A percentile compares a stretch with the other conserved stretches of the same genome.
These are phyloP conservation scores for Lichtheimia ornata DNA, from an alignment of 371 early-diverging fungal species.

Conservation along the genomic window DNA sequence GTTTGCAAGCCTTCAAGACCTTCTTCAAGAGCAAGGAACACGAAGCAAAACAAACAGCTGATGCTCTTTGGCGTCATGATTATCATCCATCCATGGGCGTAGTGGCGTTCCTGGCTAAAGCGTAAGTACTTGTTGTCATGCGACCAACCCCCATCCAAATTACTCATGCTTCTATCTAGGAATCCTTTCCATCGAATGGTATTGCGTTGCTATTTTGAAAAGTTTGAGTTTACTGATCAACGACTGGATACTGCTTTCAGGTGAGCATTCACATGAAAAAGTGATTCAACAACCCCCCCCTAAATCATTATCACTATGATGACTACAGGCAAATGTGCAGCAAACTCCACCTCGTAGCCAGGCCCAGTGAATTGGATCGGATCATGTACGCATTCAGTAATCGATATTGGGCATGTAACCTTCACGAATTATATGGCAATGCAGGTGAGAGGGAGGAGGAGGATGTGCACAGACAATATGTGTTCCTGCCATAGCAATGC, in stretches of 20 bases:
- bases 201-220: not conserved
- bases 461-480: no score
- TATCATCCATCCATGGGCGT: not conserved
- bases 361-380: not conserved
- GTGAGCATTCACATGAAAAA: not conserved
- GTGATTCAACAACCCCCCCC: not conserved
- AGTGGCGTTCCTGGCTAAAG: not conserved
- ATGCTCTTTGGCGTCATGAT: not conserved
- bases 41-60: not conserved
- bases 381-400: not conserved
- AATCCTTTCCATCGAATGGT: slow-evolving; percentile 1
- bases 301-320: not conserved
- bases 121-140: not conserved
- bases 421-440: not conserved
- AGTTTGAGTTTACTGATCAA: not conserved
- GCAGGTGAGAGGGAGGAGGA: not conserved
- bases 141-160: not conserved
- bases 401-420: not conserved
- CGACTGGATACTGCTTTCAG: slow-evolving; percentile 3
- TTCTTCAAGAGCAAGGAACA: not conserved
- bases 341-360: not conserved
- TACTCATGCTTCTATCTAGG: not conserved
- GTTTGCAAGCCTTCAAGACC: no score
- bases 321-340: not conserved
- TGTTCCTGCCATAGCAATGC: no score